Evolutionary conservation across 805 yeast species (phyloP).

Genomic region (Schwanniomyces vanrijiae): DNA sequence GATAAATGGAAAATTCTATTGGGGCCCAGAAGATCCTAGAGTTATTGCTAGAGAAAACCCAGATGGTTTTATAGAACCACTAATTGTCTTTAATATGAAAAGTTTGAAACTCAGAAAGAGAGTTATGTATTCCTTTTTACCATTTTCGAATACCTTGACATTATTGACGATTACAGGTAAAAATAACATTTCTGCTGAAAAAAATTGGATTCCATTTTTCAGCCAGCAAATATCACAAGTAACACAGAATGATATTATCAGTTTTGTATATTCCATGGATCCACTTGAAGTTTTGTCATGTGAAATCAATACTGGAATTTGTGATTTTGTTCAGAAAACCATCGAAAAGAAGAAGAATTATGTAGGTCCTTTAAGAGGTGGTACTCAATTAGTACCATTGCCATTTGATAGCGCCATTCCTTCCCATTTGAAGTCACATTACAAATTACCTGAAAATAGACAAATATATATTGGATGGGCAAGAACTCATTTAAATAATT

Average conservation of each 20-base stretch:
- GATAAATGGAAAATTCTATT: slow-evolving; percentile 8
- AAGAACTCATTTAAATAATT: slow-evolving; percentile 19
- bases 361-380: slow-evolving; percentile 32
- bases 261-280: slow-evolving; percentile 24
- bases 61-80: slow-evolving; percentile 22
- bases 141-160: slow-evolving; percentile 13
- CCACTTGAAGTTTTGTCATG: slow-evolving; percentile 31
- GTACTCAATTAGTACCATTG: slow-evolving; percentile 24
- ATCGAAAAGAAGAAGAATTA: slow-evolving; percentile 13
- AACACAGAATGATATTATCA: slow-evolving; percentile 9
- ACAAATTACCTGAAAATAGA: slow-evolving; percentile 17
- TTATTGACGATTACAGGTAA: slow-evolving; percentile 12
- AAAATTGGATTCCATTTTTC: slow-evolving; percentile 29
- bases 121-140: slow-evolving; percentile 11
- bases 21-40: slow-evolving; percentile 19
- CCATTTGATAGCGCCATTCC: slow-evolving; percentile 17
- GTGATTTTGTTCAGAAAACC: slow-evolving; percentile 25
- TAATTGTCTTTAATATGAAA: slow-evolving; percentile 23
- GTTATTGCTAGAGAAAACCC: slow-evolving; percentile 11
- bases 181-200: slow-evolving; percentile 16
- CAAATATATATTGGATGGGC: slow-evolving; percentile 22
- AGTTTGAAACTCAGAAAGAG: slow-evolving; percentile 5
- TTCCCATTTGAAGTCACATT: slow-evolving; percentile 7
- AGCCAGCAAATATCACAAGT: slow-evolving; percentile 4
- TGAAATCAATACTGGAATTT: slow-evolving; percentile 24